Base-by-base conservation (phyloP, 805 yeast genomes). In the Saccharomycopsis sp. region DNA sequence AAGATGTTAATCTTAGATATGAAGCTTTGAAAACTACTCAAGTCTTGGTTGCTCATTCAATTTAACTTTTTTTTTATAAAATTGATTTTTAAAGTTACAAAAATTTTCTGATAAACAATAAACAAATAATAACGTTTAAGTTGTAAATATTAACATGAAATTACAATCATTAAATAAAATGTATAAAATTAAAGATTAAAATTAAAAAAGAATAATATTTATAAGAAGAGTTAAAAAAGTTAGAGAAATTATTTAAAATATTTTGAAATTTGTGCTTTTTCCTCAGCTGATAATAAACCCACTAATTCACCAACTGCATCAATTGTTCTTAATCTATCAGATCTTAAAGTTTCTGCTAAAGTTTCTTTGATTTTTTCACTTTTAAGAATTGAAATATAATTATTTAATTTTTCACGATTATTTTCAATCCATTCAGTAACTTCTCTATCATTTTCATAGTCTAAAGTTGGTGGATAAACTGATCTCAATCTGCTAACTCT, bases 11-110 rank as follows among this genome's bases (percentile, higher is more conserved):
- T 56, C 88, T 92, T 50, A 84, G 89, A 57, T 92, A 81, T 57
- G 96, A 89, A 65, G 97, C 97, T 2, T 72, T 92, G 55, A 85
- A 84, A 59, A 87, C 96, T 3, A 85, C 96, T n/a, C 98, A 92
- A 65, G 73, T 79, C 42, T 74, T 92, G 52, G 94, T 92, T 40
- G 86, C 95, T 3, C 86, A 85, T 54, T 70, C 80, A 10, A 40
- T 46, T 25, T 43, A 26, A 29, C 5, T 28, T 28, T 28, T n/a
- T n/a, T n/a, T n/a, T n/a, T n/a, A n/a, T n/a, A n/a, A n/a, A n/a
- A n/a, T n/a, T n/a, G n/a, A n/a, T n/a, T n/a, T n/a, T n/a, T n/a
- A n/a, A n/a, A n/a, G n/a, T n/a, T n/a, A n/a, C n/a, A n/a, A n/a
- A n/a, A n/a, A n/a, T n/a, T n/a, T n/a, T n/a, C n/a, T n/a, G n/a